These are phyloP conservation scores for Botrytis sinoallii DNA, from an alignment of 2,329 filamentous ascomycete species.

Conservation along the genomic window DNA sequence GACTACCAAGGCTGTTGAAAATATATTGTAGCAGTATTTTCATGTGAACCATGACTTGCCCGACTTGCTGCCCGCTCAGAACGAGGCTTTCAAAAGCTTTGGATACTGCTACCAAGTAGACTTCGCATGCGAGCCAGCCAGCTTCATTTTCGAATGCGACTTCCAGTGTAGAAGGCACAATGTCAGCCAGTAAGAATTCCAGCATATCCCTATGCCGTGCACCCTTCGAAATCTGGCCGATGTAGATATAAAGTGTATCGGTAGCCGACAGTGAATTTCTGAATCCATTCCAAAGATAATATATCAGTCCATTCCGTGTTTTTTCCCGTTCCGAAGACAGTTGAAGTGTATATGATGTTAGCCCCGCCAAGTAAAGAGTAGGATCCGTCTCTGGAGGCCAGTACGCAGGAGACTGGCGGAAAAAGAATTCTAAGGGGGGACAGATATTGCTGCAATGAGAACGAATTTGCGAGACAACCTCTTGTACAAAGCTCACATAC, in stretches of 20 bases:
- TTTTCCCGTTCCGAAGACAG: conserved; percentile 26
- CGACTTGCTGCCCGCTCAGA: conserved; percentile 18
- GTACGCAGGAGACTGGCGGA: conserved; percentile 29
- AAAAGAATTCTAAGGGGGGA: conserved; percentile 32
- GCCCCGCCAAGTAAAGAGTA: conserved; percentile 31
- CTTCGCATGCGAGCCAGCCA: conserved; percentile 30
- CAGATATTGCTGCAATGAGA: conserved; percentile 31
- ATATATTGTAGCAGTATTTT: conserved; percentile 31
- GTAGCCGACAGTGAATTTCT: conserved; percentile 27
- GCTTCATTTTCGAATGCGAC: conserved; percentile 28
- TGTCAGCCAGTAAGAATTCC: conserved; percentile 32
- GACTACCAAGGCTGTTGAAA: conserved; percentile 24
- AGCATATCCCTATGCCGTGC: conserved; percentile 30
- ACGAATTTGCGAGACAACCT: conserved; percentile 29
- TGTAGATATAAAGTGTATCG: conserved; percentile 22
- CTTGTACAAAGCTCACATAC: conserved; percentile 31
- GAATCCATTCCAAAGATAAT: conserved; percentile 35
- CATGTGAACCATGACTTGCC: conserved; percentile 20
- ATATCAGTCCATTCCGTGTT: conserved; percentile 30
- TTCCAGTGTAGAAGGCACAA: conserved; percentile 31
- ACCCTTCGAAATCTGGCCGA: conserved; percentile 25
- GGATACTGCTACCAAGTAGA: conserved; percentile 29
- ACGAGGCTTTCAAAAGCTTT: conserved; percentile 15
- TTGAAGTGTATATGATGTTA: conserved; percentile 32
- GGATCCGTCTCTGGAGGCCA: conserved; percentile 35